Conservation (phyloP, 805 yeast species). For the Candida chilensis region DNA sequence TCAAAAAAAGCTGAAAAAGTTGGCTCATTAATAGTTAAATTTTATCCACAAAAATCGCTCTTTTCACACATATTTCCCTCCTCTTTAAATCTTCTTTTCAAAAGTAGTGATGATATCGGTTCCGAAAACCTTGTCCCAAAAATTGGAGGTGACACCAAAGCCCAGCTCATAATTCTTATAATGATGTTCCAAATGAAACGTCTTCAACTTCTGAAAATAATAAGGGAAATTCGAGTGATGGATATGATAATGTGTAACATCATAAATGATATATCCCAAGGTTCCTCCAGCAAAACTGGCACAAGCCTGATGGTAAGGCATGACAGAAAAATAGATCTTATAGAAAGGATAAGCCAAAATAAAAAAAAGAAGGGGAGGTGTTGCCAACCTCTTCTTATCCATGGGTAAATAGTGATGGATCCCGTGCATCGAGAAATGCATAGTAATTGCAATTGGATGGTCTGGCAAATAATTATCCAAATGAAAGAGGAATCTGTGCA, state of each 20-base stretch:
- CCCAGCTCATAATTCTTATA: constrained; percentile 96
- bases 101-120: constrained; percentile 39
- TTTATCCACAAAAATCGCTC: too few relatives aligned
- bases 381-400: constrained; percentile 88
- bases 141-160: constrained; percentile 89
- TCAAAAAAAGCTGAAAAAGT: too few relatives aligned
- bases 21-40: too few relatives aligned
- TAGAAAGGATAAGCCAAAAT: constrained; percentile 74
- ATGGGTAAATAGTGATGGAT: constrained; percentile 96
- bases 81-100: not conserved
- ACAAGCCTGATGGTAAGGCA: constrained; percentile 82
- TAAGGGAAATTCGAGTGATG: constrained; percentile 83
- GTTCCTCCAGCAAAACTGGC: constrained; percentile 94
- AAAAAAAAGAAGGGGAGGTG: constrained; percentile 91
- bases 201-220: constrained; percentile 71
- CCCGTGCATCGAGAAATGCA: constrained; percentile 91
- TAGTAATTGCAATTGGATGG: constrained; percentile 58
- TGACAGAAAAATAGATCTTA: constrained; percentile 59
- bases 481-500: constrained; percentile 93
- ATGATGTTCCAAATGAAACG: constrained; percentile 93
- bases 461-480: constrained; percentile 83
- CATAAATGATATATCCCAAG: constrained; percentile 88
- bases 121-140: constrained; percentile 90
- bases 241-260: constrained; percentile 86
- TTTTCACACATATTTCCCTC: too few relatives aligned